Evolutionary conservation across 331 rosid genomes (phyloP).

Genomic region (Acacia pycnantha): DNA sequence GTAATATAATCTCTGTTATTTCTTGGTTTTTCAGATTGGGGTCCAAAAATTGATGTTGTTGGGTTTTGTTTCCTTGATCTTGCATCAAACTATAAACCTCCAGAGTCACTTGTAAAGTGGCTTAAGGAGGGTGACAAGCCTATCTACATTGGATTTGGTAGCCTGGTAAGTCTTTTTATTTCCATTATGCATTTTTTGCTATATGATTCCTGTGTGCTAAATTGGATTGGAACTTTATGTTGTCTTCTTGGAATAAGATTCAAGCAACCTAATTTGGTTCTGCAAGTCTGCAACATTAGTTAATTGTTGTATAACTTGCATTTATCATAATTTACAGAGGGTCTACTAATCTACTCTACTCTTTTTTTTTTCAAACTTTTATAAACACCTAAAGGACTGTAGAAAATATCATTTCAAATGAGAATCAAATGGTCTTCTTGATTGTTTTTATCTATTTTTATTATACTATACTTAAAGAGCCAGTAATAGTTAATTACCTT

Average conservation of each 20-base stretch:
- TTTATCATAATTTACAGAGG: neutral
- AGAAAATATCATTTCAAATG: too few relatives aligned
- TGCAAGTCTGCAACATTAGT: neutral
- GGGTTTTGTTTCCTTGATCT: slow-evolving; percentile 99
- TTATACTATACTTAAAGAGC: too few relatives aligned
- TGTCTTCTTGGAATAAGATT: neutral
- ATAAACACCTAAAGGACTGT: too few relatives aligned
- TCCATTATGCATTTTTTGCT: neutral
- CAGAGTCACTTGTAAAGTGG: slow-evolving; percentile 77
- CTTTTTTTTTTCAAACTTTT: too few relatives aligned
- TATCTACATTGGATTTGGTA: slow-evolving; percentile 93
- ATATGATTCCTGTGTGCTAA: slow-evolving; percentile 12
- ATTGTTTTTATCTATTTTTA: neutral
- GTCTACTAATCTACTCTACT: neutral
- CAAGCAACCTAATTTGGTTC: neutral
- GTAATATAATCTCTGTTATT: slow-evolving; percentile 11
- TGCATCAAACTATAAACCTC: slow-evolving; percentile 94
- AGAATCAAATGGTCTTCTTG: neutral
- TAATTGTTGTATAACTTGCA: neutral
- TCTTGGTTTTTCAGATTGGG: slow-evolving; percentile 84
- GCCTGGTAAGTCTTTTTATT: slow-evolving; percentile 65
- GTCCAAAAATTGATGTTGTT: slow-evolving; percentile 89
- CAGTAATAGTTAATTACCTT: neutral
- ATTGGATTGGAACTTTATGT: neutral
- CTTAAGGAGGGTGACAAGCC: slow-evolving; percentile 87